Conservation (phyloP, 371 early-diverging fungal genomes). For the Syncephalastrum contaminatum region DNA sequence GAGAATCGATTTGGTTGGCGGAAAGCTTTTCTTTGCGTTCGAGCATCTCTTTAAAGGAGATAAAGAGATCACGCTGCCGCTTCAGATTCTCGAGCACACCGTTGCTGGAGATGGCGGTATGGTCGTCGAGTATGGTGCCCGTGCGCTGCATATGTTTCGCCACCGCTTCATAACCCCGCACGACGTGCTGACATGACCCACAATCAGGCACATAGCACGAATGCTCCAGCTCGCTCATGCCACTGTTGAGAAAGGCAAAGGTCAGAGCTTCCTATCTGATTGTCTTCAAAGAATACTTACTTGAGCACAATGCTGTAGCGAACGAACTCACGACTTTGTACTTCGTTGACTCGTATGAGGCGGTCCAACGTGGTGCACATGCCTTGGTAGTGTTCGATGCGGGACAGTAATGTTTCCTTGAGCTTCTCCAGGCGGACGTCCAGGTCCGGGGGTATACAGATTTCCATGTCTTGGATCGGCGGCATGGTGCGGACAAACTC, state of each 20-base stretch:
- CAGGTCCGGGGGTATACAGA: conserved; percentile 39
- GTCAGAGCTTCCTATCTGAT: neutral
- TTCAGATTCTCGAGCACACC: conserved; percentile 59
- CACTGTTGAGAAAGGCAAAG: conserved; percentile 22
- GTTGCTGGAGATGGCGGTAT: conserved; percentile 36
- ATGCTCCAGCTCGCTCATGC: conserved; percentile 49
- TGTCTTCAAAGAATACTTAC: conserved; percentile 25
- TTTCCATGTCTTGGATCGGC: conserved; percentile 13
- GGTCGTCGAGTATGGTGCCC: conserved; percentile 43
- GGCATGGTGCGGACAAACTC: conserved; percentile 25
- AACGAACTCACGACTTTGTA: conserved; percentile 42
- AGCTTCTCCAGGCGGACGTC: conserved; percentile 33
- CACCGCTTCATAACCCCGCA: conserved; percentile 48
- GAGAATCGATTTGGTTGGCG: conserved; percentile 24
- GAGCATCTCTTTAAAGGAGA: conserved; percentile 41
- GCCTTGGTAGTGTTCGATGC: conserved; percentile 54
- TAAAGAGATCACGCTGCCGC: conserved; percentile 55
- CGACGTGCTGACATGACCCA: conserved; percentile 45
- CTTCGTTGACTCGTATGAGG: conserved; percentile 53
- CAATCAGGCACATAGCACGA: conserved; percentile 51
- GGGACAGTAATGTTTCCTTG: conserved; percentile 24
- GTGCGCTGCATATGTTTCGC: conserved; percentile 43
- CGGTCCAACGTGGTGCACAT: conserved; percentile 59
- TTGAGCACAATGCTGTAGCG: conserved; percentile 48
- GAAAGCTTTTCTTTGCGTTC: conserved; percentile 19